Evolutionary conservation across 805 yeast species (phyloP).

Genomic region (Barnettozyma salicaria): DNA sequence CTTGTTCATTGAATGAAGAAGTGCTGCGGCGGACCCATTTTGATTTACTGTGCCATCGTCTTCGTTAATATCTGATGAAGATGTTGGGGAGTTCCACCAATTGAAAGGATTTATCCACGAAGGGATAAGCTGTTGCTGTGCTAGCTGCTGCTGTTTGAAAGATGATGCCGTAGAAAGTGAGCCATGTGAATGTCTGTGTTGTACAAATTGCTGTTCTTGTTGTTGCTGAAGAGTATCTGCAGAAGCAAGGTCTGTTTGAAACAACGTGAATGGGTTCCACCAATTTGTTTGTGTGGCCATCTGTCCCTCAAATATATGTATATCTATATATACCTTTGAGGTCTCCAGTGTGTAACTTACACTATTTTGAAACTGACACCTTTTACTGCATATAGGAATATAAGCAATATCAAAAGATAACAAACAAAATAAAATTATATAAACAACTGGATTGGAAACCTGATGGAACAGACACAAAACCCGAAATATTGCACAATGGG

Average conservation of each 20-base stretch:
- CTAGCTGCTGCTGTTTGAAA: neutral
- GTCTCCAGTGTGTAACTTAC: neutral
- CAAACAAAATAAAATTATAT: neutral
- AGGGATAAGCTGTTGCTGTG: neutral
- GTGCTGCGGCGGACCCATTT: neutral
- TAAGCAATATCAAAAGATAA: neutral
- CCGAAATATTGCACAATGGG: too few relatives aligned
- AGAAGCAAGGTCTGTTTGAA: conserved; percentile 7
- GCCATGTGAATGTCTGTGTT: neutral
- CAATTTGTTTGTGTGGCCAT: too few relatives aligned
- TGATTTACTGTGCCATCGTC: neutral
- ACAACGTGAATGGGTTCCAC: conserved; percentile 5
- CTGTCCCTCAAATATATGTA: too few relatives aligned
- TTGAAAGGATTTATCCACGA: conserved; percentile 3
- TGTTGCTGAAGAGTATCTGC: conserved; percentile 6
- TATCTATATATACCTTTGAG: too few relatives aligned
- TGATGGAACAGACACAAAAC: too few relatives aligned
- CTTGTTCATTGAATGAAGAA: conserved; percentile 9
- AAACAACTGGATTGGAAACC: too few relatives aligned
- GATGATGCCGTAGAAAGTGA: conserved; percentile 1
- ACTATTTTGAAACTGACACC: neutral
- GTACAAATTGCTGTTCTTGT: conserved; percentile 1
- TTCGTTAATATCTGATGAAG: neutral
- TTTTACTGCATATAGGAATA: neutral
- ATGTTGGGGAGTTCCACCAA: neutral